phyloP scores from a whole-genome alignment of 768 basidiomycete species.

The Naganishia onofrii region DNA sequence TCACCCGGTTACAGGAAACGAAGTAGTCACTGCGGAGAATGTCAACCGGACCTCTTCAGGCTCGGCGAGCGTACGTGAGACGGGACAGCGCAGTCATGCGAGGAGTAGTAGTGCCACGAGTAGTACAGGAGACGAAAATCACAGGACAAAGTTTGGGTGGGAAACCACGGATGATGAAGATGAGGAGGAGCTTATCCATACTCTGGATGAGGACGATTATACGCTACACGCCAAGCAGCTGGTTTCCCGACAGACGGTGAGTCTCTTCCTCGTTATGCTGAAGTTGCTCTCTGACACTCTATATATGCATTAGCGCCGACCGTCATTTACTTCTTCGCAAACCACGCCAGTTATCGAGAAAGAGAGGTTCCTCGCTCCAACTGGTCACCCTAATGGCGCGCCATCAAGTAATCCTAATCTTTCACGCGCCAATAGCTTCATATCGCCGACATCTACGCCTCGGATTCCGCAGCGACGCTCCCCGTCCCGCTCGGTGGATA shows the following conservation, averaged over 20 bases:
- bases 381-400: not conserved
- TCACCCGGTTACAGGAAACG: not conserved
- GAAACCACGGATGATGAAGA: constrained; percentile 32
- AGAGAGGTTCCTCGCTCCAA: constrained; percentile 8
- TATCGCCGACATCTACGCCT: constrained; percentile 41
- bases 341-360: constrained; percentile 4
- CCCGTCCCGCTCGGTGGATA: constrained; percentile 48
- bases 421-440: constrained; percentile 40
- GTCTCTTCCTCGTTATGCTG: not conserved
- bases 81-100: not conserved
- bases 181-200: constrained; percentile 42
- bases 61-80: not conserved
- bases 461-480: constrained; percentile 41
- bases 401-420: constrained; percentile 17
- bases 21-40: not conserved
- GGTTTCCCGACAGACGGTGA: constrained; percentile 12
- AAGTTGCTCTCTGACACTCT: not conserved
- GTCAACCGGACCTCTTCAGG: not conserved
- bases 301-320: not conserved
- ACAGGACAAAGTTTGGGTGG: constrained; percentile 27
- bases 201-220: constrained; percentile 62
- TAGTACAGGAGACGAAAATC: not conserved
- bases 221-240: constrained; percentile 56
- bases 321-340: not conserved
- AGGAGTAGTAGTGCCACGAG: not conserved